Base-by-base conservation (phyloP, 768 basidiomycete species). In the Flagelloscypha sp. region DNA sequence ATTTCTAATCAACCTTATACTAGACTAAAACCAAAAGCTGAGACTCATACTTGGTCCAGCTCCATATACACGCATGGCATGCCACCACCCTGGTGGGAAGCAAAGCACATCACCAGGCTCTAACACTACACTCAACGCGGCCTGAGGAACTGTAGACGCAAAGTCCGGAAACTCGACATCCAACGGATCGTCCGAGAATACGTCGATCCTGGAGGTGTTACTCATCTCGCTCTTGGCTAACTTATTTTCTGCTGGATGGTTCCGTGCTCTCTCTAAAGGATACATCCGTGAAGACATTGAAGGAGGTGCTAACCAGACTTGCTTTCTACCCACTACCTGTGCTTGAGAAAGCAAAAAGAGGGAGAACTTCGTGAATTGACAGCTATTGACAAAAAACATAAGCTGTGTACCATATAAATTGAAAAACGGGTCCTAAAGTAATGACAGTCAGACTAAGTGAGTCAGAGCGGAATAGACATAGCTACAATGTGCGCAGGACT, bases 41-140 rank as follows among this genome's bases (percentile, higher is more conserved):
- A n/a, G n/a, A n/a, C n/a, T n/a, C n/a, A n/a, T n/a, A n/a, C n/a
- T n/a, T n/a, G n/a, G n/a, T n/a, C n/a, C n/a, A n/a, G n/a, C n/a
- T n/a, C n/a, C n/a, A n/a, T n/a, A n/a, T n/a, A 78, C 81, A 44
- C 79, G 74, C 84, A 89, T 85, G 12, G 81, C 83, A 56, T 94
- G 89, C 89, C 89, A 94, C 89, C 89, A 94, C 19, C 85, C 79
- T 4, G 85, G 83, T 13, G 94, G 94, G 45, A 97, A 80, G 52
- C 85, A 84, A 29, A 98, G 61, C 28, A 93, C 38, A 57, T 98
- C 94, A 0, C 93, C 94, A 1, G 90, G 79, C 36, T 68, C 61
- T 2, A 98, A 64, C 1, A 75, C 76, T 21, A 70, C 72, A 31
- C 65, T 65, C 57, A 71, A 66, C 1, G 89, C 80, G 15, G 59